These are phyloP conservation scores for Lasiodiplodia sp. DNA, from an alignment of 2,329 filamentous ascomycete genomes.

Conservation along the genomic window DNA sequence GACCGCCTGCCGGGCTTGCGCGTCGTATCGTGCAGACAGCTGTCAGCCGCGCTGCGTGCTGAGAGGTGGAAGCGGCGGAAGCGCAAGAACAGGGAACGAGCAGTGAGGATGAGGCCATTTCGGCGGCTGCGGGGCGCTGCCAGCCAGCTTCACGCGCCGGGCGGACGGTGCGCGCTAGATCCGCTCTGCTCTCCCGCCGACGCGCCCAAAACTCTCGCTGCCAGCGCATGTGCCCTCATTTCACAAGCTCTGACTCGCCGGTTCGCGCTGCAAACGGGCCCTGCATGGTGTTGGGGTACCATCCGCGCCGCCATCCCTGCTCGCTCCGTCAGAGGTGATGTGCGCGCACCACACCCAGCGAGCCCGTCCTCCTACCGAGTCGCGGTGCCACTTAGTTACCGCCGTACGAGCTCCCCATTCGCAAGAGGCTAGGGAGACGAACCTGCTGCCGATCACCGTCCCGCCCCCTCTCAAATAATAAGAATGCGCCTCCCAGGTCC, in stretches of 20 bases:
- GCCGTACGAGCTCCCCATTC: constrained; percentile 25
- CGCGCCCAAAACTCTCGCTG: neutral
- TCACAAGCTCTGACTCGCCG: constrained; percentile 1
- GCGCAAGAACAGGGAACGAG: constrained; percentile 16
- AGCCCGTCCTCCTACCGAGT: constrained; percentile 25
- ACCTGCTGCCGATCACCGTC: constrained; percentile 12
- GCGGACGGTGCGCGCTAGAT: constrained; percentile 23
- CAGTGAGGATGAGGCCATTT: constrained; percentile 22
- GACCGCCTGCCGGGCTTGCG: neutral
- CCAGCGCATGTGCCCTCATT: neutral
- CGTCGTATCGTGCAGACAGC: neutral
- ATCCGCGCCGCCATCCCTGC: constrained; percentile 21
- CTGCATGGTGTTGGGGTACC: constrained; percentile 17
- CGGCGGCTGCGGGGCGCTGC: constrained; percentile 18
- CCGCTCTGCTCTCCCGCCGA: constrained; percentile 2
- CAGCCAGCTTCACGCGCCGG: constrained; percentile 6
- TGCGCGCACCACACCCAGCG: constrained; percentile 26
- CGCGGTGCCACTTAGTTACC: constrained; percentile 28
- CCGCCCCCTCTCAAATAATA: constrained; percentile 2
- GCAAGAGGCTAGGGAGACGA: constrained; percentile 24
- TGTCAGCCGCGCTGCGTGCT: neutral
- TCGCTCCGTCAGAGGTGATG: constrained; percentile 16
- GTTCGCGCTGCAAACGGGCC: neutral
- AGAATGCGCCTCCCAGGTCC: neutral
- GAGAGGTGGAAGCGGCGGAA: neutral